These are phyloP conservation scores for Incumbomyces delicatus DNA, from an alignment of 2,329 filamentous ascomycete genomes.

Conservation along the genomic window DNA sequence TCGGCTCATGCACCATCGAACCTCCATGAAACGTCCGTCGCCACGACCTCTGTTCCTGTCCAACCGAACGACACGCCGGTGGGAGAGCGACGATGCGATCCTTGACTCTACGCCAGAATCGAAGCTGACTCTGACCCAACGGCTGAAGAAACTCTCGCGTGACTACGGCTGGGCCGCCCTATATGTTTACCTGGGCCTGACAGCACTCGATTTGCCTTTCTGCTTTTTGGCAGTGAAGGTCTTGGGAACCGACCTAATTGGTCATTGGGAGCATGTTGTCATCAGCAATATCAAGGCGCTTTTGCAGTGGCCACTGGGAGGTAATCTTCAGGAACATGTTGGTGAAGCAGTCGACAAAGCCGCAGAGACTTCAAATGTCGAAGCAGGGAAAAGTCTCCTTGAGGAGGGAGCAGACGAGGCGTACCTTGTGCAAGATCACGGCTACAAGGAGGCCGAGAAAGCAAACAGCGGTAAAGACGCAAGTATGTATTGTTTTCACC, in stretches of 20 bases:
- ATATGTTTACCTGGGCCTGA: slow-evolving; percentile 79
- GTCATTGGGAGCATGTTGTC: slow-evolving; percentile 41
- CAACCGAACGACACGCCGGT: slow-evolving; percentile 1
- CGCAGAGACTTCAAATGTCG: slow-evolving; percentile 22
- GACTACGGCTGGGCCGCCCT: slow-evolving; percentile 93
- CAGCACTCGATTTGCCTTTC: slow-evolving; percentile 83
- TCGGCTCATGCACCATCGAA: slow-evolving; percentile 7
- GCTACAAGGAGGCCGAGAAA: slow-evolving; percentile 54
- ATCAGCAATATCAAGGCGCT: slow-evolving; percentile 29
- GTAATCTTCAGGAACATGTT: slow-evolving; percentile 9
- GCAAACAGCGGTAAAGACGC: slow-evolving; percentile 54
- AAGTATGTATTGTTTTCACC: slow-evolving; percentile 50
- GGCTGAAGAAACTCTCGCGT: slow-evolving; percentile 71
- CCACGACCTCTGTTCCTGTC: slow-evolving; percentile 15
- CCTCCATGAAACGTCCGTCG: slow-evolving; percentile 4
- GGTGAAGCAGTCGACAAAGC: slow-evolving; percentile 7
- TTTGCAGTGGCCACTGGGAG: slow-evolving; percentile 20
- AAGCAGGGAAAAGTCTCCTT: slow-evolving; percentile 6
- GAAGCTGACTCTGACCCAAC: slow-evolving; percentile 46
- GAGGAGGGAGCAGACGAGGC: slow-evolving; percentile 12
- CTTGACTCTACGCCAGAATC: slow-evolving; percentile 14
- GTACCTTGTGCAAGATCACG: slow-evolving; percentile 28
- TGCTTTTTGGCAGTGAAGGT: slow-evolving; percentile 81
- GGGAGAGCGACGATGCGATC: slow-evolving; percentile 14
- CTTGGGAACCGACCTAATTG: slow-evolving; percentile 78